Percentiles rank a stretch among this genome's conserved stretches.
Conservation (phyloP, 1,284 basidiomycete genomes). For the Papiliotrema nemorosa region DNA sequence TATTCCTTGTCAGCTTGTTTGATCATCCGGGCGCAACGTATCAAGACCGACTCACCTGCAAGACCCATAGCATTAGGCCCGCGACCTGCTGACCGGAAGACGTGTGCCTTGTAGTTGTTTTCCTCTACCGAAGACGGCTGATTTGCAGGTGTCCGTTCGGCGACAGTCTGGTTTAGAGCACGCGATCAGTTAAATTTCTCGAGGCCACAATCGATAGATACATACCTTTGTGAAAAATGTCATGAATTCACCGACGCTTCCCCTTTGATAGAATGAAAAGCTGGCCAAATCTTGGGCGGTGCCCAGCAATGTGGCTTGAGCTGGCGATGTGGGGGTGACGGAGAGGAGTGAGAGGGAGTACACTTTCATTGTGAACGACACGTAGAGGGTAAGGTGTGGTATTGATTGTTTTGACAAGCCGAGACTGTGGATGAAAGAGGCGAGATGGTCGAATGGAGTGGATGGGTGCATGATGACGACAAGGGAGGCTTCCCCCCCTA, state of each 20-base stretch:
- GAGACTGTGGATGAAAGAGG: background rate
- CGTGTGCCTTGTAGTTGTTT: slow-evolving; percentile 90
- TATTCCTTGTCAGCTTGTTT: slow-evolving; percentile 32
- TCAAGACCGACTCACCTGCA: slow-evolving; percentile 64
- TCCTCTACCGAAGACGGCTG: slow-evolving; percentile 93
- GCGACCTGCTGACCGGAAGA: slow-evolving; percentile 57
- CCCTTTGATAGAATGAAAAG: slow-evolving; percentile 91
- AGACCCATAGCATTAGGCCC: slow-evolving; percentile 50
- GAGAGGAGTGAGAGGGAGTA: slow-evolving; percentile 54
- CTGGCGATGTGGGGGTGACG: slow-evolving; percentile 41
- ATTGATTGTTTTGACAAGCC: background rate
- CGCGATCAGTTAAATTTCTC: background rate
- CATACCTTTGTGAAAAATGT: slow-evolving; percentile 71
- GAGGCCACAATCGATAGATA: background rate
- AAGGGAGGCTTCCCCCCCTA: background rate
- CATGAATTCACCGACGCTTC: slow-evolving; percentile 82
- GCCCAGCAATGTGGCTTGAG: slow-evolving; percentile 61
- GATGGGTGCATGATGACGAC: background rate
- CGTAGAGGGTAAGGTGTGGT: too few species aligned
- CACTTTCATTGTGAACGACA: slow-evolving; percentile 52
- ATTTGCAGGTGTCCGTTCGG: slow-evolving; percentile 79
- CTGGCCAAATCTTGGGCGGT: slow-evolving; percentile 79
- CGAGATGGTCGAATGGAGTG: background rate
- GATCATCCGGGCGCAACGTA: background rate
- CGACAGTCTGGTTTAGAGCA: slow-evolving; percentile 63